Evolutionary conservation across 257 asterid genomes (phyloP), one percentile per base, ranked within the genome.

Genomic region (Gentiana dahurica): DNA sequence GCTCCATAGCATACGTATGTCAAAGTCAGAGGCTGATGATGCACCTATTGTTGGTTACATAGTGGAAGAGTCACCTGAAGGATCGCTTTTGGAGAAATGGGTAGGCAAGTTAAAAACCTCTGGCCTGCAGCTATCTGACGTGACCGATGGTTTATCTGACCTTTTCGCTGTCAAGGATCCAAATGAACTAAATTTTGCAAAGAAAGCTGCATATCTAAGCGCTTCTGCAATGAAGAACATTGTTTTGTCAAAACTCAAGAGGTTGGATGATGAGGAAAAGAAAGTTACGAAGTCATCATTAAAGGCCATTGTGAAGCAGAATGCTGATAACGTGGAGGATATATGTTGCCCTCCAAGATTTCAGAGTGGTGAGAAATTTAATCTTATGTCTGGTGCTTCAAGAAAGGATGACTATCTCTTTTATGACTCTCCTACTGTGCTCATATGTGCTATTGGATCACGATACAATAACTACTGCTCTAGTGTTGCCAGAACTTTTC

Each of bases 311-410:
- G 85, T 82, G 54, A 81, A 81, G 65, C 73, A 81, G 64, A 82
- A 78, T 69, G 77, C 94, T 55, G 94, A 87, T 41, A 87, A 82
- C 61, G 79, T 82, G 53, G 79, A 81, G 2, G 94, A 82, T 71
- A 84, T 87, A 34, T 87, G 94, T 66, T 84, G 84, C 71, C 94
- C 96, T 49, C 94, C 94, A 3, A 82, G 81, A 49, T 78, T 87
- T 73, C 92, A 87, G 66, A 84, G 94, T 57, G 95, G 95, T 61
- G 95, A 84, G 4, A 68, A 62, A n/a, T 86, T 82, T 64, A 83
- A 86, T 75, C 77, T 86, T 3, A 61, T 80, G 47, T 93, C 95
- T 36, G 74, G 79, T 75, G 93, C 95, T 13, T 63, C 77, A 36
- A 86, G 93, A 67, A 77, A 77, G 53, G 89, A 82, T 49, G 86